Evolutionary conservation across 208 protist species (phyloP), one percentile per base, ranked within the genome.

Genomic region (Leishmania tropica): DNA sequence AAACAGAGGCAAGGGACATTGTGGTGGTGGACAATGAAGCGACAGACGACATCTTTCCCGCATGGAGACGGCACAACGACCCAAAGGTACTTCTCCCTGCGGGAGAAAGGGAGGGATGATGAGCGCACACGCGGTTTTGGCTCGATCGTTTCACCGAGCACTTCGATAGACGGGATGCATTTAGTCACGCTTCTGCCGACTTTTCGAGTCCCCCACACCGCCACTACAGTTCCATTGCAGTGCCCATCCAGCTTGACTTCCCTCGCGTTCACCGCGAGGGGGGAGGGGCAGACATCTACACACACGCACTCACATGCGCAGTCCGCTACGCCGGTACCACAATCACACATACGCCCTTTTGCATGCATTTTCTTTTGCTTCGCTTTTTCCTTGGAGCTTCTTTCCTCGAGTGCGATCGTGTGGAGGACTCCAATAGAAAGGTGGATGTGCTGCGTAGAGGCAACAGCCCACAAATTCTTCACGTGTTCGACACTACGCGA

Each of bases 1-100:
- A n/a, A 56, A 65, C 13, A 75, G 78, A n/a, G 78, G 67, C 56
- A 75, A 80, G 35, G 62, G 37, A 24, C 28, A 62, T 68, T 10
- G 58, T 64, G 28, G 73, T 76, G 31, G 62, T 21, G 15, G 15
- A 40, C 31, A 13, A 35, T 68, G 31, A 19, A 68, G 31, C 62
- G 4, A 21, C 31, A 40, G 31, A 40, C 31, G 5, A 21, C 62
- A 68, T 40, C 62, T 21, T 7, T 40, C 28, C 28, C 31, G 62
- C 31, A 42, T 40, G 31, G 31, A 40, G 40, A 74, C 42, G 40
- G 28, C 42, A 21, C 24, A 45, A 53, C 40, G 53, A 13, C 24
- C 28, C 40, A 31, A 21, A 68, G 62, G 62, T 40, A 13, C 31
- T 35, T 7, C 11, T 40, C 31, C 62, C 31, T 40, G 31, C 13